A percentile compares a stretch with the other conserved stretches of the same genome.
Conservation (phyloP, 768 basidiomycete genomes). For the Macrocybe gigantea region DNA sequence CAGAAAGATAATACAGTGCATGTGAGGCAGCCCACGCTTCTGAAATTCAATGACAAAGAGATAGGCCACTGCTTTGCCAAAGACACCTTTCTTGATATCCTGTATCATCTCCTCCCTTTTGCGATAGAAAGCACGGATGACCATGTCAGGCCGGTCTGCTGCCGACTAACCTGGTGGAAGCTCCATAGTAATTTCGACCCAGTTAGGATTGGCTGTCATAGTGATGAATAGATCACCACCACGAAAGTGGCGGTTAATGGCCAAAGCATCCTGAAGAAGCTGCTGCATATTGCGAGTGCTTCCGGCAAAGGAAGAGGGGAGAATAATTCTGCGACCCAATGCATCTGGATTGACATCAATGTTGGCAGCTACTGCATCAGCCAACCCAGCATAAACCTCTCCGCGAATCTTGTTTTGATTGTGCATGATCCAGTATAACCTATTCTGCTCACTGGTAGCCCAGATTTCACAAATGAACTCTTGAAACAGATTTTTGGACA, state of each 20-base stretch:
- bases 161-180: constrained; percentile 32
- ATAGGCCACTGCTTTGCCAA: constrained; percentile 34
- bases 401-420: not conserved
- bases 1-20: constrained; percentile 42
- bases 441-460: not conserved
- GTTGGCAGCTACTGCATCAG: constrained; percentile 20
- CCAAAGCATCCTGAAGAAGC: constrained; percentile 39
- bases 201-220: constrained; percentile 45
- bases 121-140: constrained; percentile 37
- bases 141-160: constrained; percentile 43
- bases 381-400: not conserved
- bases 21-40: constrained; percentile 48
- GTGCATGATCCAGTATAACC: not conserved
- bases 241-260: constrained; percentile 28
- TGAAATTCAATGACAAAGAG: constrained; percentile 51
- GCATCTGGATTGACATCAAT: constrained; percentile 18
- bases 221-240: constrained; percentile 45
- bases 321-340: constrained; percentile 25
- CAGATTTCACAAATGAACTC: not conserved
- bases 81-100: constrained; percentile 32
- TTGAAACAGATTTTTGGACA: not conserved
- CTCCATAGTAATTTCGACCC: constrained; percentile 37
- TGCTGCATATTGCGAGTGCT: constrained; percentile 38
- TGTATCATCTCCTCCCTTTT: constrained; percentile 35
- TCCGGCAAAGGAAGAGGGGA: constrained; percentile 38